A percentile compares a stretch with the other conserved stretches of the same genome.
Evolutionary conservation across 805 yeast species (phyloP).

Genomic region (Lipomyces orientalis): DNA sequence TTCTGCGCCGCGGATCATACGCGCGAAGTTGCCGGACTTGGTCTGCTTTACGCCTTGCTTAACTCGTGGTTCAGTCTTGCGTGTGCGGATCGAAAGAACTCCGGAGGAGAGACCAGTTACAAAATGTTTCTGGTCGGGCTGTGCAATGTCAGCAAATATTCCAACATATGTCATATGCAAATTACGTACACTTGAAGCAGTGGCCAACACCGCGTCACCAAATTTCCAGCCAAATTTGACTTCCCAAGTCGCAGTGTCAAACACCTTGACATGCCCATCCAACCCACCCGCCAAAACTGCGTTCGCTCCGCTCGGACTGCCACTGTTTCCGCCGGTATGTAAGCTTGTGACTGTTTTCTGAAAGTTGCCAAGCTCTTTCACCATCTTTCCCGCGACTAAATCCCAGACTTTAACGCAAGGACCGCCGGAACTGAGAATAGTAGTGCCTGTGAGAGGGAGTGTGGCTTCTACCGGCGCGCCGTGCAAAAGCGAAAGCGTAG

Average conservation of each 20-base stretch:
- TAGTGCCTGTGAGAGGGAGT: conserved; percentile 68
- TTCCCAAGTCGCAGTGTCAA: conserved; percentile 76
- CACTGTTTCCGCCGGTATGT: conserved; percentile 28
- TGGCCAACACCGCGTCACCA: conserved; percentile 87
- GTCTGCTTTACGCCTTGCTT: conserved; percentile 54
- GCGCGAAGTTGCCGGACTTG: conserved; percentile 63
- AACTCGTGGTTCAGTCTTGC: conserved; percentile 69
- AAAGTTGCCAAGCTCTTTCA: conserved; percentile 80
- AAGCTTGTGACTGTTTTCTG: conserved; percentile 73
- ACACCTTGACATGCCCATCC: conserved; percentile 96
- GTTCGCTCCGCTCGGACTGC: conserved; percentile 49
- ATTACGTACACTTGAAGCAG: conserved; percentile 55
- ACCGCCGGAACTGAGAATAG: conserved; percentile 83
- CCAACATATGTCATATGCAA: not conserved
- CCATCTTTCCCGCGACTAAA: conserved; percentile 71
- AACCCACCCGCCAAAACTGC: conserved; percentile 93
- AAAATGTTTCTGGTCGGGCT: conserved; percentile 86
- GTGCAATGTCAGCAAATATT: conserved; percentile 49
- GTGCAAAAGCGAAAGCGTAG: conserved; percentile 72
- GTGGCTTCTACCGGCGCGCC: conserved; percentile 85
- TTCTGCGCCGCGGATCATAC: conserved; percentile 89
- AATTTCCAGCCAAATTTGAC: conserved; percentile 97
- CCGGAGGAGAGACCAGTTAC: conserved; percentile 94
- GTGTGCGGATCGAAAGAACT: conserved; percentile 82
- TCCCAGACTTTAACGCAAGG: conserved; percentile 91